Evolutionary conservation across 176 grass and related monocot species (phyloP), one percentile per base, ranked within the genome.

Genomic region (Raddia distichophylla): DNA sequence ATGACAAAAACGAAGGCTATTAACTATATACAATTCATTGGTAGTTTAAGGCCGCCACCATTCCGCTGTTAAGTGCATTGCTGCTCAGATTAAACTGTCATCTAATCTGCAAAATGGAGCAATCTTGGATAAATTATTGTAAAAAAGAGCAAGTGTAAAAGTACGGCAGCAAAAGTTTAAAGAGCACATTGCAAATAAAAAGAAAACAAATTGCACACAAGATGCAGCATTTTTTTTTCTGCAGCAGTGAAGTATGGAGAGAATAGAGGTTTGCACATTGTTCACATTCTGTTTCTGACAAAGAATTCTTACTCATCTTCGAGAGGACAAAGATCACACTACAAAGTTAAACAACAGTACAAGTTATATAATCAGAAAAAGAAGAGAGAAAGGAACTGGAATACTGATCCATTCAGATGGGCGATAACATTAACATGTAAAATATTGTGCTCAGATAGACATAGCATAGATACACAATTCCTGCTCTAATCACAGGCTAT

Each of bases 401-500:
- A 83, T 45, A 67, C 37, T 60, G 34, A 61, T 64, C 46, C 48
- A 77, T n/a, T 82, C 20, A 55, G 8, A 71, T 48, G 37, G 20
- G 34, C 14, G 50, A 60, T 87, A 32, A 71, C 20, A 58, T 67
- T 87, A 32, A 71, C 20, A 77, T 64, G 22, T 5, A 57, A 14
- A 66, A 16, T 33, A 27, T 45, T 71, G 8, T 78, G 75, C 56
- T 53, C 15, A 43, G 13, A 53, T 5, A 8, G 12, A 58, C 37
- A 5, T 40, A 40, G 2, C 37, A 35, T 17, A 71, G 60, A 19
- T 27, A 18, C 69, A 33, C 80, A 82, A 1, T 18, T 60, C 34
- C 42, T 34, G 18, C 20, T 71, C 42, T n/a, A 60, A 51, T 40
- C 42, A 49, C 57, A 67, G 13, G 43, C 14, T n/a, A 42, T 37